A percentile compares a stretch with the other conserved stretches of the same genome.
phyloP scores from a whole-genome alignment of 2,329 filamentous ascomycete species.

The Phaeoacremonium minimum region DNA sequence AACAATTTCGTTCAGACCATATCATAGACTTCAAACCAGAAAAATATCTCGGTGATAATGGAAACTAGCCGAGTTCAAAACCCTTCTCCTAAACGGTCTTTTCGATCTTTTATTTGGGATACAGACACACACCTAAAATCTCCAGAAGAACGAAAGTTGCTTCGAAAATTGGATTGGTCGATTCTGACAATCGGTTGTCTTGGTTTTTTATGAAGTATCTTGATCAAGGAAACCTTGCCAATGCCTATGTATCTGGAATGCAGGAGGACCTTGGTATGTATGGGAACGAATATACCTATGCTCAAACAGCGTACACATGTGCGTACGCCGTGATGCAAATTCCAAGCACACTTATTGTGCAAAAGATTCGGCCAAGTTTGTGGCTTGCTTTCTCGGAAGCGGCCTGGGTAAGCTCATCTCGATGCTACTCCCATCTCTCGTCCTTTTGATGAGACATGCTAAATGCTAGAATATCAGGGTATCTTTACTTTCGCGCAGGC shows the following conservation, averaged over 20 bases:
- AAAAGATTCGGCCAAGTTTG: constrained; percentile 20
- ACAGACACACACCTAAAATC: constrained; percentile 19
- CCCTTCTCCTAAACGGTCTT: too few species aligned
- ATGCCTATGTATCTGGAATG: constrained; percentile 18
- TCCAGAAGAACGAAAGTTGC: constrained; percentile 15
- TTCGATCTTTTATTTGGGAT: constrained; percentile 22
- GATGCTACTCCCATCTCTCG: too few species aligned
- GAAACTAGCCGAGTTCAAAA: too few species aligned
- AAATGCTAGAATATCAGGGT: neutral
- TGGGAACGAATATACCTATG: constrained; percentile 18
- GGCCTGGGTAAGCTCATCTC: constrained; percentile 18
- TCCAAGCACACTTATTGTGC: constrained; percentile 22
- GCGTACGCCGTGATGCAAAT: constrained; percentile 23
- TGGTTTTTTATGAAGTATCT: constrained; percentile 20
- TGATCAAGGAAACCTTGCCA: constrained; percentile 18
- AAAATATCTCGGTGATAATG: too few species aligned
- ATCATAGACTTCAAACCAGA: too few species aligned
- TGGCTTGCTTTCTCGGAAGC: constrained; percentile 24
- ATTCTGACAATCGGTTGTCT: constrained; percentile 15
- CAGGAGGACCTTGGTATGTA: constrained; percentile 14
- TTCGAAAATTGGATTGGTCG: constrained; percentile 18
- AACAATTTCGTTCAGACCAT: too few species aligned
- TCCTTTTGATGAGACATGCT: neutral
- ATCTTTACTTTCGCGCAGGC: constrained; percentile 22
- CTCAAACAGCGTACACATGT: constrained; percentile 14